Evolutionary conservation across 1,139 yeast genomes (phyloP), one percentile per base, ranked within the genome.

Genomic region (Hanseniaspora sp.): DNA sequence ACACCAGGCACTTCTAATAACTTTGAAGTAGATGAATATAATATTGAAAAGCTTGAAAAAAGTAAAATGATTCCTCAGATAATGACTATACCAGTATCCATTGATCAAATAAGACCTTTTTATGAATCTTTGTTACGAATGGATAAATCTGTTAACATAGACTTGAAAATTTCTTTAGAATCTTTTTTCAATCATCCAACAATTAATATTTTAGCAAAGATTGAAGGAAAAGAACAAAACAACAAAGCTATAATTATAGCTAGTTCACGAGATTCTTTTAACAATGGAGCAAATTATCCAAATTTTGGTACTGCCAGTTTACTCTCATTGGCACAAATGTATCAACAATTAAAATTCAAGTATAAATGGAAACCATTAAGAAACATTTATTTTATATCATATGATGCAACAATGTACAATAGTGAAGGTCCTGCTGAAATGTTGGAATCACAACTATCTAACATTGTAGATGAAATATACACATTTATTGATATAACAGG

Each of bases 321-420:
- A 56, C 69, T 90, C 15, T 94, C 87, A 61, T 68, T 90, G 55
- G 80, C 86, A 5, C 78, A 85, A 56, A 67, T 86, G 0, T 77
- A 92, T 57, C 79, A 88, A n/a, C 72, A 79, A 28, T 70, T 90
- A 65, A 82, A 78, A 58, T 72, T 79, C 54, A 74, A 79, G 54
- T 78, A 76, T 59, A 78, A 82, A 57, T 92, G 97, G 97, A 72
- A 74, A 46, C 97, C 98, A 0, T 67, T 90, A 31, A 76, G 98
- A 62, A 75, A 92, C 1, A 80, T 92, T 8, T 82, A 83, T 62
- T 88, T 92, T 68, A 80, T 82, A 0, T 86, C 96, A 1, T 88
- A 87, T 74, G 96, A 90, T 62, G 96, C 86, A 0, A 74, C 85
- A 0, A 82, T 83, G 58, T 88, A 84, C 63, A 90, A 88, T 63